phyloP scores from a whole-genome alignment of 2,329 filamentous ascomycete species.

The Chaetomium sp. region DNA sequence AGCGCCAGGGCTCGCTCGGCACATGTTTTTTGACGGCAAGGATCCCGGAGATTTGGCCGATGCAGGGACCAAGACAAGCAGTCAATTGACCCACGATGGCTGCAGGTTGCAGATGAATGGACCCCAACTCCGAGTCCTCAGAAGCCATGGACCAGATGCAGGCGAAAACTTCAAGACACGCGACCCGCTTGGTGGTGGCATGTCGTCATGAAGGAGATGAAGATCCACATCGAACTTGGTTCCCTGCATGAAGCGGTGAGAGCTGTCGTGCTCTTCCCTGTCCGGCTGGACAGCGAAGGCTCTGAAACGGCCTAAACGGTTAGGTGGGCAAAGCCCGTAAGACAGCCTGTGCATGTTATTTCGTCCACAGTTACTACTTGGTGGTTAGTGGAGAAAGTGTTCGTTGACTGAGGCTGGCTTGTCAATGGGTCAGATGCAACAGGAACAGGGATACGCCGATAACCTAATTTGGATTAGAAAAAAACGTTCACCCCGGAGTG shows the following conservation, averaged over 20 bases:
- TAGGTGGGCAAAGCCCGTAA: neutral
- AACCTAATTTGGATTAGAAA: neutral
- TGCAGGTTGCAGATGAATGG: neutral
- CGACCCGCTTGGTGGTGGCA: neutral
- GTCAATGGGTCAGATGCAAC: neutral
- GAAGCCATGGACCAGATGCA: neutral
- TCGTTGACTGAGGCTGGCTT: neutral
- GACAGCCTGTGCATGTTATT: neutral
- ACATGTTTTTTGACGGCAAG: neutral
- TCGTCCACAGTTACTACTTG: too few relatives aligned
- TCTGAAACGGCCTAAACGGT: neutral
- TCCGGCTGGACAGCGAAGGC: neutral
- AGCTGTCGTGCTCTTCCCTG: neutral
- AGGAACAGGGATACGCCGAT: neutral
- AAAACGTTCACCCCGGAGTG: neutral
- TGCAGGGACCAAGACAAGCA: neutral
- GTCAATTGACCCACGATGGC: neutral
- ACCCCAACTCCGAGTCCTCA: neutral
- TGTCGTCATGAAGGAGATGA: slow-evolving; percentile 2
- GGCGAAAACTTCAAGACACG: neutral
- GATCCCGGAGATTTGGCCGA: neutral
- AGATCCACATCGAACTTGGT: neutral
- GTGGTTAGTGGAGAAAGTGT: too few relatives aligned
- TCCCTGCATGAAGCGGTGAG: neutral
- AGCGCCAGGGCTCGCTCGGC: too few relatives aligned